phyloP scores from a whole-genome alignment of 2,329 filamentous ascomycete genomes.

The Colletotrichum kahawae region DNA sequence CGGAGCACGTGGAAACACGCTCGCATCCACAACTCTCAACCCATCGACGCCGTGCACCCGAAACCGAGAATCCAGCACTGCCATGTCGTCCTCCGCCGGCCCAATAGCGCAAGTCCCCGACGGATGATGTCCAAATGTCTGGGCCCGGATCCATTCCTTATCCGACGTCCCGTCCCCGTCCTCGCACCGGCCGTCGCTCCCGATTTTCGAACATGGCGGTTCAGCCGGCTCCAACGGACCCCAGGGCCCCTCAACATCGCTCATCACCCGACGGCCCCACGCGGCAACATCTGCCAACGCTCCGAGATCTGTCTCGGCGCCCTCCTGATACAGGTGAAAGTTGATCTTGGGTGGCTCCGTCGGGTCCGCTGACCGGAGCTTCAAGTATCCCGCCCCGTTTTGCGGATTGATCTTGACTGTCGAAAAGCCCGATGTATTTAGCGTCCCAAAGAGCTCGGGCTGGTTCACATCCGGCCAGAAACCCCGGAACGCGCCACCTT shows the following conservation, averaged over 20 bases:
- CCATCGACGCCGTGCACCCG: slow-evolving; percentile 58
- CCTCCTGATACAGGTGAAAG: slow-evolving; percentile 60
- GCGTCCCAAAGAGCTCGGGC: neutral
- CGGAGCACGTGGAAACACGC: slow-evolving; percentile 55
- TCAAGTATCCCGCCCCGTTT: slow-evolving; percentile 67
- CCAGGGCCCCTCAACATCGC: neutral
- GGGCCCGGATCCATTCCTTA: slow-evolving; percentile 43
- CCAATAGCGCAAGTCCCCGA: slow-evolving; percentile 63
- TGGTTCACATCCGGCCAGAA: slow-evolving; percentile 8
- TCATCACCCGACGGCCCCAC: slow-evolving; percentile 22
- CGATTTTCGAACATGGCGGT: slow-evolving; percentile 14
- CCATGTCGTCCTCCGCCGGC: slow-evolving; percentile 54
- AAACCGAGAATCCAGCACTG: slow-evolving; percentile 63
- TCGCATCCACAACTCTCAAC: slow-evolving; percentile 67
- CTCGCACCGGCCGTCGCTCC: slow-evolving; percentile 24
- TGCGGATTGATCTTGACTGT: slow-evolving; percentile 36
- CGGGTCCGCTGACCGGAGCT: slow-evolving; percentile 63
- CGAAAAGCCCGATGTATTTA: neutral
- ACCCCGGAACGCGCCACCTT: slow-evolving; percentile 47
- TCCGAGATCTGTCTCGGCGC: slow-evolving; percentile 49
- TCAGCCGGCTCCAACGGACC: slow-evolving; percentile 22
- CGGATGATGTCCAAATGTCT: slow-evolving; percentile 61
- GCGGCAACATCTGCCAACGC: slow-evolving; percentile 34
- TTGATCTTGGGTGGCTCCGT: slow-evolving; percentile 67
- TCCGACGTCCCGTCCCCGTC: slow-evolving; percentile 40